Conservation (phyloP, 768 basidiomycete species). For the Boletus sp. region DNA sequence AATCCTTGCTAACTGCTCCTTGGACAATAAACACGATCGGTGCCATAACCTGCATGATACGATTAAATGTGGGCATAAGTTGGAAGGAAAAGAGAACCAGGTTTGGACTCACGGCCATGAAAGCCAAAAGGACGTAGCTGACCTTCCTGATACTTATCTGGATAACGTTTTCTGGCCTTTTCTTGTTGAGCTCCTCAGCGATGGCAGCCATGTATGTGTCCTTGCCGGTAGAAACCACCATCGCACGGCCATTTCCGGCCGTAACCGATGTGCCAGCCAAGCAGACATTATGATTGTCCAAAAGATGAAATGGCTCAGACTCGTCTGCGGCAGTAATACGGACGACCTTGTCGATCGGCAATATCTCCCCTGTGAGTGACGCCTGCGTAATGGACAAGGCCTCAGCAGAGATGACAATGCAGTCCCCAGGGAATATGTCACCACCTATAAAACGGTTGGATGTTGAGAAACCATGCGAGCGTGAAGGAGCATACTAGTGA, state of each 20-base stretch:
- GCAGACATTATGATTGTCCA: slow-evolving; percentile 33
- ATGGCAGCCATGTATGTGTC: slow-evolving; percentile 36
- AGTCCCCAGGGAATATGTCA: slow-evolving; percentile 37
- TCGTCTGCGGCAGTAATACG: slow-evolving; percentile 14
- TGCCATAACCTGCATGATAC: slow-evolving; percentile 25
- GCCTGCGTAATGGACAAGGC: slow-evolving; percentile 35
- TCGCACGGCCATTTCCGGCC: slow-evolving; percentile 30
- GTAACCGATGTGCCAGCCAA: slow-evolving; percentile 35
- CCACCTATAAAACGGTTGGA: slow-evolving; percentile 19
- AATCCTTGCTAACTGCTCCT: slow-evolving; percentile 31
- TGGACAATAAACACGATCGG: slow-evolving; percentile 29
- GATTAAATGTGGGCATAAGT: background rate
- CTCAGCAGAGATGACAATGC: slow-evolving; percentile 32
- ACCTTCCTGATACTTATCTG: slow-evolving; percentile 34
- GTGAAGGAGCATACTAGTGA: slow-evolving; percentile 25
- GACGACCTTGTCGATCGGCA: slow-evolving; percentile 32
- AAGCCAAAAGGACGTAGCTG: slow-evolving; percentile 30
- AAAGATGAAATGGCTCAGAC: slow-evolving; percentile 25
- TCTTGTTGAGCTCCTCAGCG: slow-evolving; percentile 31
- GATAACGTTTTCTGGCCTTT: slow-evolving; percentile 32
- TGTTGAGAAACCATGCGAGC: background rate
- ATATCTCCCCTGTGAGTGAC: slow-evolving; percentile 35
- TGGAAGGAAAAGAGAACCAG: background rate
- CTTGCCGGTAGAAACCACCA: slow-evolving; percentile 32
- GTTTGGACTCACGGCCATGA: slow-evolving; percentile 25